Evolutionary conservation across 2,329 filamentous ascomycete genomes (phyloP).

Genomic region (Aureobasidium sp.): DNA sequence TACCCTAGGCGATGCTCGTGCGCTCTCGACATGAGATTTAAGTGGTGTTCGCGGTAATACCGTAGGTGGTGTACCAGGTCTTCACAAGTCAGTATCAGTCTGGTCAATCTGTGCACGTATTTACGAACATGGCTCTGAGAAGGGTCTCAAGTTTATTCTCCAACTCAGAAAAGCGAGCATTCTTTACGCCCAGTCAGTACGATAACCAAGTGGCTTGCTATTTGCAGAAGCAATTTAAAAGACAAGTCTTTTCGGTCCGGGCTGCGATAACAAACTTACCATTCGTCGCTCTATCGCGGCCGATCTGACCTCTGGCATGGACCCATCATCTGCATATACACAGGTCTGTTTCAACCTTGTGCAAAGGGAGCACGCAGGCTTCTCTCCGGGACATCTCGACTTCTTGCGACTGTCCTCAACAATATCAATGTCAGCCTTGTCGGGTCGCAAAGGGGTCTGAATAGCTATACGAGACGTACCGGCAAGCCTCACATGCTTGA

Average conservation of each 20-base stretch:
- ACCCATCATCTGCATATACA: constrained; percentile 10
- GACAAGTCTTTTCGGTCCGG: not conserved
- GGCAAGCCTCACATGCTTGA: constrained; percentile 13
- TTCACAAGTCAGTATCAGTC: not conserved
- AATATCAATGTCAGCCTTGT: not conserved
- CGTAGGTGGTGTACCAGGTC: constrained; percentile 4
- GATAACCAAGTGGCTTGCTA: not conserved
- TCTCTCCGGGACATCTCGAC: constrained; percentile 15
- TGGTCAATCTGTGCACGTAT: not conserved
- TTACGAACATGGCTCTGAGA: constrained; percentile 6
- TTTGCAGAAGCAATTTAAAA: not conserved
- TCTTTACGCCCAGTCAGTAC: not conserved
- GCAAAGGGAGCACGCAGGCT: constrained; percentile 9
- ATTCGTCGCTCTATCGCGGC: constrained; percentile 12
- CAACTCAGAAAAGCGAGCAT: constrained; percentile 9
- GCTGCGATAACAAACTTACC: not conserved
- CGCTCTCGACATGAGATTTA: not conserved
- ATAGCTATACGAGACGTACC: not conserved
- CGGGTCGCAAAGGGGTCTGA: not conserved
- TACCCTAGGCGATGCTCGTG: not conserved
- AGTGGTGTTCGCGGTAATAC: constrained; percentile 5
- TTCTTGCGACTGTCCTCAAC: constrained; percentile 9
- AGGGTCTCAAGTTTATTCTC: constrained; percentile 1
- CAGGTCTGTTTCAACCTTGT: constrained; percentile 3
- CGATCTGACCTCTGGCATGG: constrained; percentile 2